Evolutionary conservation across 208 protist species (phyloP).

Genomic region (Crithidia acanthocephali): DNA sequence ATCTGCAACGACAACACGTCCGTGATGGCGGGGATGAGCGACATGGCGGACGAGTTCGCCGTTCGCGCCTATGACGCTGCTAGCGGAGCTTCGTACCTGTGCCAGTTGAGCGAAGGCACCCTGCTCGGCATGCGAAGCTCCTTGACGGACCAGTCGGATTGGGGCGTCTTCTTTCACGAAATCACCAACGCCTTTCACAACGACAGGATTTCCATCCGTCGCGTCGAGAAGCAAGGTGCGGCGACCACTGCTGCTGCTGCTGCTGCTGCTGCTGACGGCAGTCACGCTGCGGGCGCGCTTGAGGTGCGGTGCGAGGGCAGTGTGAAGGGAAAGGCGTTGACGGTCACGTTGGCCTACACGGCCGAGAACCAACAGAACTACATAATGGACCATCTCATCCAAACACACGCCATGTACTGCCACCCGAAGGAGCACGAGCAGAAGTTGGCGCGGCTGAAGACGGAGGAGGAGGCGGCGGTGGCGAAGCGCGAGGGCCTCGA

Average conservation of each 20-base stretch:
- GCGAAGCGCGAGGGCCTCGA: slow-evolving; percentile 61
- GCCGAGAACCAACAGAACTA: slow-evolving; percentile 45
- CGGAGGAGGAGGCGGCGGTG: slow-evolving; percentile 42
- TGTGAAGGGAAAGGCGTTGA: slow-evolving; percentile 28
- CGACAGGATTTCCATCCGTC: slow-evolving; percentile 31
- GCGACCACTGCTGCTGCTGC: neutral
- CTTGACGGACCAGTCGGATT: slow-evolving; percentile 48
- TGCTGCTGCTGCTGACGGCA: slow-evolving; percentile 15
- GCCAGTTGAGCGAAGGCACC: slow-evolving; percentile 48
- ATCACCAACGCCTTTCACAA: slow-evolving; percentile 55
- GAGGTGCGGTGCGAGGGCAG: slow-evolving; percentile 17
- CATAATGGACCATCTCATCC: slow-evolving; percentile 54
- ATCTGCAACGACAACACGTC: slow-evolving; percentile 41
- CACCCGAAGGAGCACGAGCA: slow-evolving; percentile 72
- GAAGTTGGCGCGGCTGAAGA: slow-evolving; percentile 38
- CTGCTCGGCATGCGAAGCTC: slow-evolving; percentile 40
- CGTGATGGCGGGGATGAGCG: slow-evolving; percentile 71
- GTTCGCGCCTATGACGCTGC: slow-evolving; percentile 52
- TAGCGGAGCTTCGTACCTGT: slow-evolving; percentile 49
- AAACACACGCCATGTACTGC: slow-evolving; percentile 46
- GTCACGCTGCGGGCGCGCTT: slow-evolving; percentile 7
- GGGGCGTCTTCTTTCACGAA: slow-evolving; percentile 66
- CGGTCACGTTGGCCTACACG: slow-evolving; percentile 35
- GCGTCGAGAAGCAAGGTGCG: neutral
- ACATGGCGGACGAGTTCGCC: slow-evolving; percentile 48